Evolutionary conservation across 345 rosid species (phyloP).

Genomic region (Eutrema heterophyllum): DNA sequence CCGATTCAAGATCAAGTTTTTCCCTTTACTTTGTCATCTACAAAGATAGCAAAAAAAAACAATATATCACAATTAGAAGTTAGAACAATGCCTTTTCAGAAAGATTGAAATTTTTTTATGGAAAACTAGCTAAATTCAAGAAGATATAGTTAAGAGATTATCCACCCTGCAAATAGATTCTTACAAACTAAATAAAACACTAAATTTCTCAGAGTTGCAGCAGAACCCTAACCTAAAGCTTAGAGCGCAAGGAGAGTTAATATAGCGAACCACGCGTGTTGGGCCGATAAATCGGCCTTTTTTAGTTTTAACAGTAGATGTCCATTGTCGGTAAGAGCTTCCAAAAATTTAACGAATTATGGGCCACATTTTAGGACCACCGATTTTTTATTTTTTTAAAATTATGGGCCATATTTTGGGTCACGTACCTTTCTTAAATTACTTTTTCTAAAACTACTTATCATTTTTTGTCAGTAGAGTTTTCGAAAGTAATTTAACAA

Average conservation of each 20-base stretch:
- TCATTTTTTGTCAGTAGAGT: too few relatives aligned
- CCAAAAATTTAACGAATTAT: too few relatives aligned
- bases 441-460: too few relatives aligned
- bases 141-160: too few relatives aligned
- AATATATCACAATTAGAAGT: background rate
- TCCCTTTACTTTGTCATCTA: slow-evolving; percentile 39
- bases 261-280: background rate
- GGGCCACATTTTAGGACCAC: too few relatives aligned
- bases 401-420: too few relatives aligned
- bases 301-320: background rate
- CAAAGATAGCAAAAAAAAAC: background rate
- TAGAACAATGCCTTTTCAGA: background rate
- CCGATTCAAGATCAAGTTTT: background rate
- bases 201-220: background rate
- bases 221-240: background rate
- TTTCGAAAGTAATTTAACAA: too few relatives aligned
- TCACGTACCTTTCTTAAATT: too few relatives aligned
- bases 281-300: slow-evolving; percentile 5
- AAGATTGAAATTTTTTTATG: background rate
- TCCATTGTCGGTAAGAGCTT: background rate
- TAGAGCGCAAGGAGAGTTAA: background rate
- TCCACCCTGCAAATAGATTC: too few relatives aligned
- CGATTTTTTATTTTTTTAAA: too few relatives aligned
- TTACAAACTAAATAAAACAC: background rate
- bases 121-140: too few relatives aligned